These are phyloP conservation scores for Paramecium octaurelia DNA, from an alignment of 73 alveolate genomes.

Conservation along the genomic window DNA sequence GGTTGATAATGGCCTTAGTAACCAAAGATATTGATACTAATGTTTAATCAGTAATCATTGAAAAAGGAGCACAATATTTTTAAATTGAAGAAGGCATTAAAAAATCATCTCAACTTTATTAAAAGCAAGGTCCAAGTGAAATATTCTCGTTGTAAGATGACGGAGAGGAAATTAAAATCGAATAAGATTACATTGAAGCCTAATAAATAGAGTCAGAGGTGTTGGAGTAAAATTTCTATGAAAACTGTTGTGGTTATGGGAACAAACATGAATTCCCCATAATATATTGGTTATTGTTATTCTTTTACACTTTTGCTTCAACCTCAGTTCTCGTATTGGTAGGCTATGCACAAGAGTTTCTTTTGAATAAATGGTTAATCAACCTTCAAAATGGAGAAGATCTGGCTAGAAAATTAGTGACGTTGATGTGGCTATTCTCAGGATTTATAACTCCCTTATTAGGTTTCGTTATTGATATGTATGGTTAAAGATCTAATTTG, in stretches of 20 bases:
- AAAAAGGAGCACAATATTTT: neutral
- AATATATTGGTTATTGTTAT: neutral
- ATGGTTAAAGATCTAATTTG: neutral
- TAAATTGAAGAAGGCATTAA: neutral
- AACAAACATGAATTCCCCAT: neutral
- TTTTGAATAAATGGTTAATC: neutral
- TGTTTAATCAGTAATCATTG: neutral
- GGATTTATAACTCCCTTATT: slow-evolving; percentile 18
- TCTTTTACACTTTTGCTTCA: slow-evolving; percentile 4
- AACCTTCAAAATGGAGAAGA: neutral
- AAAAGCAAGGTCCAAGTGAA: slow-evolving; percentile 16
- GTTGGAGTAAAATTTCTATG: neutral
- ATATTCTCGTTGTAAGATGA: neutral
- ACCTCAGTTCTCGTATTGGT: slow-evolving; percentile 25
- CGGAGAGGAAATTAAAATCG: neutral
- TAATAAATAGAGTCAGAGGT: neutral
- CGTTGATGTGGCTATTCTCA: neutral
- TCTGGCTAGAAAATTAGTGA: neutral
- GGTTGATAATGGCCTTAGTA: neutral
- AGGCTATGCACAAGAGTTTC: neutral
- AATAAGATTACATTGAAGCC: neutral
- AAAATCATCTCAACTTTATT: neutral
- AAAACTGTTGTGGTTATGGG: neutral
- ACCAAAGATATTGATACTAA: neutral
- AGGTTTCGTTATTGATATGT: slow-evolving; percentile 13